Evolutionary conservation across 2,329 filamentous ascomycete species (phyloP), one percentile per base, ranked within the genome.

Genomic region (Emydomyces testavorans): DNA sequence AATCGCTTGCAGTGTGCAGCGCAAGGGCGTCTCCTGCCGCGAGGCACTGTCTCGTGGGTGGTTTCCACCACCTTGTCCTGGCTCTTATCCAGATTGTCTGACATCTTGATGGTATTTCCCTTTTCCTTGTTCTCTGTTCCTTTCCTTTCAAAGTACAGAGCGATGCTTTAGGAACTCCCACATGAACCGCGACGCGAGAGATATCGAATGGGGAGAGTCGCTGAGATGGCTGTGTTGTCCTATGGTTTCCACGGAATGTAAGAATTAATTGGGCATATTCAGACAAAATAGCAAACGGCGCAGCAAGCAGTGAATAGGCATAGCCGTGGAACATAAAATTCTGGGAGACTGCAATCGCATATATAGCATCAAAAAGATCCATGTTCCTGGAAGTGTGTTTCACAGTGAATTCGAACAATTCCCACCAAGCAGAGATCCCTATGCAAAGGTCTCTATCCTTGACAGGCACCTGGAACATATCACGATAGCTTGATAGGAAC

Each of bases 1-100:
- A 67, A 77, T 48, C 64, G 64, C 59, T 64, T 67, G 46, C 57
- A 66, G 48, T 69, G 62, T 6, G 61, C 57, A 5, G 36, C 36
- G 20, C 44, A 46, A n/a, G 11, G 15, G 18, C 36, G 23, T n/a
- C 23, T 46, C 43, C 31, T 46, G 34, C 31, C 23, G n/a, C 26
- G 39, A 20, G 6, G 43, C 6, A 23, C 20, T 11, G 43, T 16
- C 4, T 11, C 32, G 35, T 11, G 7, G 35, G 21, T 26, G n/a
- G 42, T 46, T n/a, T 52, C 46, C 6, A 49, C 31, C 16, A 36
- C 24, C 31, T 47, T 42, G 36, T 32, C 20, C 21, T 47, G 32
- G n/a, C 39, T 23, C 29, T 52, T 52, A 15, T 39, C 35, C 18
- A 39, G 15, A 46, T 46, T 29, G 47, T 49, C 50, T 15, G 49